Evolutionary conservation across 75 land plant genomes (phyloP), one percentile per base, ranked within the genome.

Genomic region (Sequoiadendron giganteum): DNA sequence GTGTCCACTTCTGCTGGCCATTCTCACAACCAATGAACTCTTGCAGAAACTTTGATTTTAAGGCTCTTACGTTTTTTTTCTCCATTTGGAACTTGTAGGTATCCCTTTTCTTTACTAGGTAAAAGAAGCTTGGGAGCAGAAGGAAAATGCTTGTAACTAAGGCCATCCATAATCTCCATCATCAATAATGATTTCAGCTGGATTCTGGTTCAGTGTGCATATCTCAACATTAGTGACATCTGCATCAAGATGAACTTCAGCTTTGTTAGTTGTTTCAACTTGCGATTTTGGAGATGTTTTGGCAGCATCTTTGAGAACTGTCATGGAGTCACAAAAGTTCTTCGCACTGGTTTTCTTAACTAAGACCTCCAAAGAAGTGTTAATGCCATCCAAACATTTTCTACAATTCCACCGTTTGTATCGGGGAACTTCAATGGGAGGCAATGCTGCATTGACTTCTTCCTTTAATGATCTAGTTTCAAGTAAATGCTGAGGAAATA

Each of bases 141-240:
- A 25, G 84, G 13, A n/a, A 47, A 45, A 82, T 45, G 32, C 52
- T 82, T 30, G n/a, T 82, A 82, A 82, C 84, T 49, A 82, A 82
- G 47, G 48, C 52, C 42, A 21, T 82, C 47, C 25, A 6, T 47
- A 21, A 45, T 47, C 84, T 1, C 48, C 84, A 47, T 82, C 84
- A 47, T 82, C 84, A 43, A 47, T 25, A 82, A 43, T 82, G 84
- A 82, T 82, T 82, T 82, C 84, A 45, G 84, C 84, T 82, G 84
- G 84, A 47, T 82, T 82, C 52, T 82, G 84, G 48, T 82, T 82
- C 52, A 82, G 34, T 82, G 84, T 82, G 49, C 84, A 82, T 82
- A 82, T 47, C 25, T 82, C 84, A 45, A 45, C 49, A 81, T 81
- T 81, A 1, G 45, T 81, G 30, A 81, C 28, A 21, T 45, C 84